Conservation (phyloP, 2,329 filamentous ascomycete species). For the Phoma sp. region DNA sequence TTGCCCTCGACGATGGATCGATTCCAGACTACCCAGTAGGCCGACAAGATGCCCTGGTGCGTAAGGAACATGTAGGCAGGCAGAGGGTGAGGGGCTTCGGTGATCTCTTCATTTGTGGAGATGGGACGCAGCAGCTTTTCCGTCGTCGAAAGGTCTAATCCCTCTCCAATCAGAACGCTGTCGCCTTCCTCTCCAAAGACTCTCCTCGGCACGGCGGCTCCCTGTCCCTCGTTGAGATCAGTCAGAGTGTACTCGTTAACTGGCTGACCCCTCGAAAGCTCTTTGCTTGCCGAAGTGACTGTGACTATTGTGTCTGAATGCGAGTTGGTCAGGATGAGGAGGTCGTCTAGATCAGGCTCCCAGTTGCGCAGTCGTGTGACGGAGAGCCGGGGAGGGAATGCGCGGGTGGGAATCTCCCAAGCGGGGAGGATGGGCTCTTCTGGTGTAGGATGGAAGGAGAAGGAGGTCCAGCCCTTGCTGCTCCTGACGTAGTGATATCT, state of each 20-base stretch:
- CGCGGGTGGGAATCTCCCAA: conserved; percentile 62
- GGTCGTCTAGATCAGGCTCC: conserved; percentile 78
- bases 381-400: conserved; percentile 74
- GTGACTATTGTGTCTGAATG: conserved; percentile 80
- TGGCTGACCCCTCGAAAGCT: conserved; percentile 67
- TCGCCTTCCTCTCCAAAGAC: conserved; percentile 60
- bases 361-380: conserved; percentile 80
- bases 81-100: conserved; percentile 78
- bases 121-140: conserved; percentile 82
- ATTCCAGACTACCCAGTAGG: conserved; percentile 92
- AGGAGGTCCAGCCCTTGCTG: conserved; percentile 63
- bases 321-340: conserved; percentile 82
- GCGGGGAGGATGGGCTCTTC: conserved; percentile 54
- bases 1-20: conserved; percentile 79
- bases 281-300: conserved; percentile 73
- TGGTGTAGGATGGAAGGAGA: conserved; percentile 74
- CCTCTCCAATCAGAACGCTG: conserved; percentile 78
- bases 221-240: conserved; percentile 74
- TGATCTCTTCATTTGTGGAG: conserved; percentile 75
- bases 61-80: conserved; percentile 87
- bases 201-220: conserved; percentile 67
- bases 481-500: conserved; percentile 77
- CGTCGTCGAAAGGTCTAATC: conserved; percentile 81
- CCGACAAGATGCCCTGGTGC: conserved; percentile 81
- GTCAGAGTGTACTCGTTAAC: conserved; percentile 76